Evolutionary conservation across 192 early-diverging fungal species (phyloP), one percentile per base, ranked within the genome.

Genomic region (Coemansia sp.): DNA sequence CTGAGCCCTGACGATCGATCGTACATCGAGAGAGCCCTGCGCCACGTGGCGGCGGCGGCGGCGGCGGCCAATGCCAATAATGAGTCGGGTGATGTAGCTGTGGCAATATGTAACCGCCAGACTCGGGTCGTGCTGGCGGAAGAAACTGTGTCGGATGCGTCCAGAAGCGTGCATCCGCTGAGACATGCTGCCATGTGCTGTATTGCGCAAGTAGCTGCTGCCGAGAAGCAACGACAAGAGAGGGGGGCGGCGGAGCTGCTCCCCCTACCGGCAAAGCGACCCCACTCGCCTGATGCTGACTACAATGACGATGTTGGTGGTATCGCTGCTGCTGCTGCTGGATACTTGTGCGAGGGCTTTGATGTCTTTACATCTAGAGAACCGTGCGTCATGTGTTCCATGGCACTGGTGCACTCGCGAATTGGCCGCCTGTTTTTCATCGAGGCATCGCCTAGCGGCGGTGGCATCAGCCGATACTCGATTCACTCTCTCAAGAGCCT

Each of bases 391-490:
- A 98, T 96, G 96, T 98, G 96, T 39, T 82, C 90, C 0, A 98
- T 98, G 96, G 94, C 91, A 1, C 70, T 98, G 32, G 88, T 98
- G n/a, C 96, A 98, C 74, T 98, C 96, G 17, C 87, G 96, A 6
- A 87, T 98, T 42, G 86, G 88, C 6, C 84, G 94, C 6, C 89
- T 98, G n/a, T 98, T 96, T 68, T 95, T 74, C 46, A 17, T 83
- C 2, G 41, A 71, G 1, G 6, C 54, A 31, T 14, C 63, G 36
- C 10, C 47, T 7, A 19, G 10, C 0, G 39, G 54, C 19, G 79
- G 79, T 3, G 68, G 80, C 6, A 71, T 83, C 14, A 69, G 58
- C 19, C 37, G 47, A 15, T 74, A 77, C 51, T 59, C 60, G 25
- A 70, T 83, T 51, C 75, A 83, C 31, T 69, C 67, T 8, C 53